Percentiles rank a stretch among this genome's conserved stretches.
phyloP scores from a whole-genome alignment of 176 grass and related monocot genomes.

The Carex pumila region DNA sequence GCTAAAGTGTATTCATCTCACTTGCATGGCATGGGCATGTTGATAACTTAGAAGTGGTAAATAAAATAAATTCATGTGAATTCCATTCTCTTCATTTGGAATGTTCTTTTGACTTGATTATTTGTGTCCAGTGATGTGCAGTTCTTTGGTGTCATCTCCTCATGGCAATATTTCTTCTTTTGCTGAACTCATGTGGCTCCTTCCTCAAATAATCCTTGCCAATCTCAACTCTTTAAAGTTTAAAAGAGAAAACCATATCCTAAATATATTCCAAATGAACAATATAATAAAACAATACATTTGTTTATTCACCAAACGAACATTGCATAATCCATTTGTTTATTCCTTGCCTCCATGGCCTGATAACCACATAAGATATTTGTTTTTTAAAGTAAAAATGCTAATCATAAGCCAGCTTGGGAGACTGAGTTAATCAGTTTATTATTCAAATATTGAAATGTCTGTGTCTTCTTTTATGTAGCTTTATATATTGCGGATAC shows the following conservation, averaged over 20 bases:
- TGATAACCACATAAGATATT: background rate
- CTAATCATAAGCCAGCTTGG: background rate
- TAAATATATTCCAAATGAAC: background rate
- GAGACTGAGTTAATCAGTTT: background rate
- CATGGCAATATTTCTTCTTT: background rate
- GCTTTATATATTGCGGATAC: background rate
- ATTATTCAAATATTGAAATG: background rate
- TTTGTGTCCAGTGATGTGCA: background rate
- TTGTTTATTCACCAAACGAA: background rate
- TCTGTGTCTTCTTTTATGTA: background rate
- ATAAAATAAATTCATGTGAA: background rate
- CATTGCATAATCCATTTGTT: background rate
- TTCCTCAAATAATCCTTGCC: background rate
- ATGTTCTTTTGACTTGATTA: background rate
- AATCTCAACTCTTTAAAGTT: background rate
- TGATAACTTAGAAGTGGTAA: background rate
- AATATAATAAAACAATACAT: background rate
- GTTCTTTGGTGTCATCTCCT: background rate
- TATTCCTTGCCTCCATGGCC: background rate
- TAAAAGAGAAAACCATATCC: background rate
- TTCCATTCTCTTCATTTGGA: background rate
- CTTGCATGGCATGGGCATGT: background rate
- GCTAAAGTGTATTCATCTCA: background rate
- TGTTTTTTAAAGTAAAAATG: background rate
- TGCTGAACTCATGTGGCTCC: background rate